Conservation (phyloP, 805 yeast genomes). For the Pichia phayaonensis region DNA sequence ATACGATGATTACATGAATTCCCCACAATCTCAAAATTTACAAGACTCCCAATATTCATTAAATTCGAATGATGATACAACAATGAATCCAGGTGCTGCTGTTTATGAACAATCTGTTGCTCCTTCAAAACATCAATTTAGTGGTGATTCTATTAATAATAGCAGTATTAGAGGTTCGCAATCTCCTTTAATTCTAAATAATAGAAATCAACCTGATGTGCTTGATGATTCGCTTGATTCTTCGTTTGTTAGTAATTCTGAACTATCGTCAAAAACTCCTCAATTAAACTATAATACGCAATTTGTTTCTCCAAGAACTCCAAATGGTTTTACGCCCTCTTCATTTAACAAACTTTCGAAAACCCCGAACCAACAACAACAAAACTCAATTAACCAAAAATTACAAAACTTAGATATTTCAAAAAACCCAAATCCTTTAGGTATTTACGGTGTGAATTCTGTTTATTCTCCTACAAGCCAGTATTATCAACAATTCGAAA, state of each 20-base stretch:
- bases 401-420: neutral
- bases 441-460: neutral
- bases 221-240: slow-evolving; percentile 10
- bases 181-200: neutral
- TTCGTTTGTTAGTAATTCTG: slow-evolving; percentile 1
- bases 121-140: slow-evolving; percentile 1
- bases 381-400: neutral
- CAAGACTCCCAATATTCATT: neutral
- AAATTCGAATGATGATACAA: neutral
- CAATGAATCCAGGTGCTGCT: slow-evolving; percentile 8
- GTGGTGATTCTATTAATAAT: neutral
- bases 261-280: slow-evolving; percentile 1
- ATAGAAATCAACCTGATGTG: neutral
- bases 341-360: neutral
- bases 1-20: slow-evolving; percentile 24
- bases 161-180: neutral
- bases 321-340: neutral
- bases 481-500: neutral
- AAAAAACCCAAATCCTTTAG: neutral
- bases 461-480: too few species aligned
- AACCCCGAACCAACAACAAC: neutral
- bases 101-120: slow-evolving; percentile 8
- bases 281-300: neutral
- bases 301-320: slow-evolving; percentile 3
- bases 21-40: slow-evolving; percentile 4